Evolutionary conservation across 2,329 filamentous ascomycete species (phyloP), one percentile per base, ranked within the genome.

Genomic region (Dactylellina sp.): DNA sequence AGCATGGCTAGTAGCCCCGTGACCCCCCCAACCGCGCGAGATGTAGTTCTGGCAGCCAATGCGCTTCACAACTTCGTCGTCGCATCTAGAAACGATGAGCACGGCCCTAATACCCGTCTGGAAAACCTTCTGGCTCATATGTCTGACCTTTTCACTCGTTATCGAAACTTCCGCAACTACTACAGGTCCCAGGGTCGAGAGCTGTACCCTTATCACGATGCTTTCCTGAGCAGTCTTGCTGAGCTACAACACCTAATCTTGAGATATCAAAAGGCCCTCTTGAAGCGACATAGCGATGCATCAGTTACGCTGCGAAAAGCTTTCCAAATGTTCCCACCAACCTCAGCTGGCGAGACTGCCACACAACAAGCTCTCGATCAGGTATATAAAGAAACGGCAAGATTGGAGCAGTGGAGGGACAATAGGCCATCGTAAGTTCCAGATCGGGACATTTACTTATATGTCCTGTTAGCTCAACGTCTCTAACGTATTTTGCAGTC

Each of bases 81-180:
- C 55, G 55, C 55, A n/a, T 59, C 55, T 16, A 59, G 40, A 46
- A 59, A 59, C 46, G 55, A 59, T 46, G 55, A 47, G 55, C 55
- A 18, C 25, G 25, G 55, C 24, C 7, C 55, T 20, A 39, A 59
- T 2, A 47, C 55, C 20, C 40, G 39, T 39, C 39, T 59, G 22
- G 55, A 59, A 22, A 35, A 37, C 39, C 20, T 59, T 18, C 32
- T 59, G 20, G 22, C 40, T 18, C 37, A 59, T 28, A 14, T 47
- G 9, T 59, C 55, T 12, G 40, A 46, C 37, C 32, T 59, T 7
- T 20, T 59, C 39, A 35, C 39, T 20, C 55, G 37, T 20, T 59
- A 59, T 46, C 55, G 40, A 47, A 5, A 20, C 39, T 59, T 59
- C 39, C 55, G 55, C n/a, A 20, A 59, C 24, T 32, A 28, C 20